These are phyloP conservation scores for Trichothecium sympodiale DNA, from an alignment of 2,329 filamentous ascomycete genomes.

Conservation along the genomic window DNA sequence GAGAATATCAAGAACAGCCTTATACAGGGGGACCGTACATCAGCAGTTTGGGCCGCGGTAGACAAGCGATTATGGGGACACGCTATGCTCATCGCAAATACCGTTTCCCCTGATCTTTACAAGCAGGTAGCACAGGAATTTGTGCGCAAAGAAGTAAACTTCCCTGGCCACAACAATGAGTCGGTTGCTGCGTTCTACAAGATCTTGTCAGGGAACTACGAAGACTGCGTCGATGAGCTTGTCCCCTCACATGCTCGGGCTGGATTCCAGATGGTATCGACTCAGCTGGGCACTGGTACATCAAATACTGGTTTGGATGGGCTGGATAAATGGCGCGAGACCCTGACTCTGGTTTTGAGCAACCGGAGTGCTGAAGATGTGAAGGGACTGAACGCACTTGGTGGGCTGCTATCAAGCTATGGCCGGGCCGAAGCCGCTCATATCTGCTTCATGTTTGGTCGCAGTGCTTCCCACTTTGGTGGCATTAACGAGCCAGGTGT, in stretches of 20 bases:
- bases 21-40: slow-evolving; percentile 72
- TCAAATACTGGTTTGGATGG: slow-evolving; percentile 70
- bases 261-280: slow-evolving; percentile 82
- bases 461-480: slow-evolving; percentile 58
- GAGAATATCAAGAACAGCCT: slow-evolving; percentile 64
- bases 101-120: slow-evolving; percentile 72
- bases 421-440: slow-evolving; percentile 85
- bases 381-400: slow-evolving; percentile 67
- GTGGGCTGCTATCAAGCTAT: slow-evolving; percentile 73
- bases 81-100: slow-evolving; percentile 77
- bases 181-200: slow-evolving; percentile 87
- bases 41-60: slow-evolving; percentile 85
- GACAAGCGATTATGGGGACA: slow-evolving; percentile 95
- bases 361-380: slow-evolving; percentile 77
- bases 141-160: slow-evolving; percentile 86
- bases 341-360: slow-evolving; percentile 71
- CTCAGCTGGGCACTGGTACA: slow-evolving; percentile 44
- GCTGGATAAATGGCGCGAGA: slow-evolving; percentile 89
- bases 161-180: slow-evolving; percentile 67
- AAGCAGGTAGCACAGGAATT: slow-evolving; percentile 94
- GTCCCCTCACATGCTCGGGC: slow-evolving; percentile 87
- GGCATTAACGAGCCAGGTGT: slow-evolving; percentile 72
- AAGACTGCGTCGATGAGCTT: slow-evolving; percentile 91
- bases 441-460: slow-evolving; percentile 84
- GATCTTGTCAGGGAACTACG: slow-evolving; percentile 83